Percentiles rank a stretch among this genome's conserved stretches.
Evolutionary conservation across 2,329 filamentous ascomycete species (phyloP).

Genomic region (Exophiala mesophila): DNA sequence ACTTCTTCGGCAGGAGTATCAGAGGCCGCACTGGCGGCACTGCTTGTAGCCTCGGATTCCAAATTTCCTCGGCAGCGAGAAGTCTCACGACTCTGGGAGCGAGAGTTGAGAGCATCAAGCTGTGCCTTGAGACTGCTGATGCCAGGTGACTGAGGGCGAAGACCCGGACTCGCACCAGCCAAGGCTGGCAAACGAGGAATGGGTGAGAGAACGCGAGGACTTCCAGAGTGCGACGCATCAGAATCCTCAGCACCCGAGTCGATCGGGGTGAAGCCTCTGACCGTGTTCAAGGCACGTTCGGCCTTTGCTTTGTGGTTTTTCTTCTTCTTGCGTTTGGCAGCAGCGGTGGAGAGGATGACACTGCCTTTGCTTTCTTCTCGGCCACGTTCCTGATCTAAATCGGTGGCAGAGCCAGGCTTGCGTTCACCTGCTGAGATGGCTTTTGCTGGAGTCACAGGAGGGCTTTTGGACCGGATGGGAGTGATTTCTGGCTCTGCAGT

Average conservation of each 20-base stretch:
- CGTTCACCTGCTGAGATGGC: constrained; percentile 6
- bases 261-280: constrained; percentile 41
- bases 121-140: constrained; percentile 79
- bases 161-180: constrained; percentile 40
- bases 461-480: constrained; percentile 22
- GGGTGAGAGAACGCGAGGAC: constrained; percentile 30
- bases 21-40: constrained; percentile 55
- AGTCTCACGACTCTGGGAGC: constrained; percentile 52
- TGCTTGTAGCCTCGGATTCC: constrained; percentile 46
- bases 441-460: constrained; percentile 19
- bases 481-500: constrained; percentile 25
- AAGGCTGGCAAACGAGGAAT: constrained; percentile 28
- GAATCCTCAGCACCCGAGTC: constrained; percentile 44
- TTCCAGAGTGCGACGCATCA: constrained; percentile 39
- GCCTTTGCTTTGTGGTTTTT: constrained; percentile 33
- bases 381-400: constrained; percentile 16
- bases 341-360: constrained; percentile 30
- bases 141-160: constrained; percentile 57
- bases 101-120: constrained; percentile 70
- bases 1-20: constrained; percentile 60
- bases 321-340: constrained; percentile 38
- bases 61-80: constrained; percentile 50
- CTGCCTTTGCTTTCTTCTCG: constrained; percentile 26
- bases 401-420: constrained; percentile 1
- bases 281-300: constrained; percentile 34